These are phyloP conservation scores for Leptosphaerulina australis DNA, from an alignment of 2,329 filamentous ascomycete genomes.

Conservation along the genomic window DNA sequence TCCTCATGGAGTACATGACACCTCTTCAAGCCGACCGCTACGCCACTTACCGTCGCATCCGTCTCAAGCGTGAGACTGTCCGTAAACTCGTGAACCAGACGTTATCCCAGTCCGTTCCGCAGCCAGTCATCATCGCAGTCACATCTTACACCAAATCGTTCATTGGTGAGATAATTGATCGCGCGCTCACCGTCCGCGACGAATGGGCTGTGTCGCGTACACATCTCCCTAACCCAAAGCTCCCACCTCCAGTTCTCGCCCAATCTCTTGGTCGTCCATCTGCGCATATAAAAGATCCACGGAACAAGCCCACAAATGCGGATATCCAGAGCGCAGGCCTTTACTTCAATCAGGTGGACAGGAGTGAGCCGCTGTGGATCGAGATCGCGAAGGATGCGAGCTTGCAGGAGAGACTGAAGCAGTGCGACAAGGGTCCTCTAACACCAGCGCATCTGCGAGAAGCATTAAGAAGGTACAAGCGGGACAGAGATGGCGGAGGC, in stretches of 20 bases:
- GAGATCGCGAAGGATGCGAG: conserved; percentile 33
- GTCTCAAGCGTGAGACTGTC: conserved; percentile 71
- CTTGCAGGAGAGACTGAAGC: conserved; percentile 38
- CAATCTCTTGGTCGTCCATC: conserved; percentile 38
- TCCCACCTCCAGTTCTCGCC: conserved; percentile 34
- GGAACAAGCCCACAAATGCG: conserved; percentile 35
- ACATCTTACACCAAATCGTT: conserved; percentile 78
- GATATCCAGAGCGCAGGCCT: conserved; percentile 38
- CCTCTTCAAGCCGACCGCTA: conserved; percentile 72
- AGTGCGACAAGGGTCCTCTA: conserved; percentile 61
- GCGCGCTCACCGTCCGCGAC: conserved; percentile 70
- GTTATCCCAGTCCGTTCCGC: conserved; percentile 77
- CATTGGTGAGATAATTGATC: conserved; percentile 75
- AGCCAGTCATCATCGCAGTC: conserved; percentile 75
- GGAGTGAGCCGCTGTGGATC: conserved; percentile 33
- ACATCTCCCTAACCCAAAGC: conserved; percentile 40
- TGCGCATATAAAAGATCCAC: conserved; percentile 35
- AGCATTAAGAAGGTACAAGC: conserved; percentile 71
- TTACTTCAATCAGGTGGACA: conserved; percentile 33
- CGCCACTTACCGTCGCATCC: conserved; percentile 72
- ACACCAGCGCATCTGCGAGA: conserved; percentile 77
- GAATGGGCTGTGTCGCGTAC: conserved; percentile 67
- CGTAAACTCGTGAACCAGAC: conserved; percentile 80
- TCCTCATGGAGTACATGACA: conserved; percentile 70
- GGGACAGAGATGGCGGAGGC: conserved; percentile 66